Base-by-base conservation (phyloP, 768 basidiomycete genomes). In the Tylopilus balloui region DNA sequence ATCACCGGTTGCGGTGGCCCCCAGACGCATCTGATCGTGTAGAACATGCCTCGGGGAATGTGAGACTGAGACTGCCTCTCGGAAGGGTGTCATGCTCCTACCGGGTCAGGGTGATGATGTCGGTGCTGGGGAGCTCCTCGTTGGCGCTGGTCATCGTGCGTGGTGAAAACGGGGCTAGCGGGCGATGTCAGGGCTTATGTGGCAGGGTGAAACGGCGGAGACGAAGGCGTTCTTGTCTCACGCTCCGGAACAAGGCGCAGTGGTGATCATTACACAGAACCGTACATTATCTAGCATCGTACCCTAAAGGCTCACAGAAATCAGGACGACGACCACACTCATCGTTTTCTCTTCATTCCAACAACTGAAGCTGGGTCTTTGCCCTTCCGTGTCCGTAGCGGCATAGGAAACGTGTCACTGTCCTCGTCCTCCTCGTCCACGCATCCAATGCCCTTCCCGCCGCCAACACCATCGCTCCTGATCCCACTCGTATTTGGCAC, bases 91-190 rank as follows among this genome's bases (percentile, higher is more conserved):
- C 28, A 11, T 7, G 23, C 43, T 56, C 80, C 32, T 64, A 92
- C 91, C 92, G 80, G 53, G 93, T 96, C 63, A 96, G 80, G 42
- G 93, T 96, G 71, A 95, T 88, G 59, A 96, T 74, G 65, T 96
- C 92, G 36, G 87, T 88, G 72, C 74, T 84, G 53, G 89, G 89
- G 48, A 77, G 65, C 59, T 90, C 84, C 62, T 87, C 83, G 24
- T 42, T 42, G 24, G 32, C 51, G 36, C 45, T 50, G 61, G 78
- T 60, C 54, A 64, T 59, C 36, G 60, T 56, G 42, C 7, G 40
- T 25, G 17, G 15, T 28, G 35, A 38, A 23, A 14, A 13, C 13
- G 27, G 21, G 9, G 21, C 17, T 31, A 15, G 37, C 23, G 21
- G 20, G 23, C n/a, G 38, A 40, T 7, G 25, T 4, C 39, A n/a